A percentile compares a stretch with the other conserved stretches of the same genome.
phyloP scores from a whole-genome alignment of 495 filamentous ascomycete genomes.

The Aspergillus funiculosus region DNA sequence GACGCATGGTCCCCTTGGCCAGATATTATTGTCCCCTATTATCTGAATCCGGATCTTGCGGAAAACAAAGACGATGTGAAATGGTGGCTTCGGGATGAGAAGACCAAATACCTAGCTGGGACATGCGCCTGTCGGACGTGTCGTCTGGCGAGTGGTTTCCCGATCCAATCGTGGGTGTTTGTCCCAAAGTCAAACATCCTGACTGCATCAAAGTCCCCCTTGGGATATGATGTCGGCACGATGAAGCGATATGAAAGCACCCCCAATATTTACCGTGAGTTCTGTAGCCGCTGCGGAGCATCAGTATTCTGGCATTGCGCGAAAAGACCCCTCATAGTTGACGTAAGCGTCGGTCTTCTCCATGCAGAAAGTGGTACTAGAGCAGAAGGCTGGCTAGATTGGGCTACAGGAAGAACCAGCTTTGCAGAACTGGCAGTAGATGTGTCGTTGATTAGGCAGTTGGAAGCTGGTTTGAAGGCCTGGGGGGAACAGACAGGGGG shows the following conservation, averaged over 20 bases:
- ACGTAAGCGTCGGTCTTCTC: slow-evolving; percentile 60
- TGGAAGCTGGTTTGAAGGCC: slow-evolving; percentile 23
- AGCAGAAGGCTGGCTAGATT: slow-evolving; percentile 56
- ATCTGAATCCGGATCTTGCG: slow-evolving; percentile 28
- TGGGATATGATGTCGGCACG: slow-evolving; percentile 43
- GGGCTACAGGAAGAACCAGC: slow-evolving; percentile 53
- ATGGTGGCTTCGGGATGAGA: slow-evolving; percentile 47
- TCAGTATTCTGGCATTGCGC: slow-evolving; percentile 61
- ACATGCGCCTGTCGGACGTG: slow-evolving; percentile 62
- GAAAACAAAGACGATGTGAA: slow-evolving; percentile 40
- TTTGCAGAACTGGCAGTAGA: slow-evolving; percentile 55
- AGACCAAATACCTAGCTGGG: slow-evolving; percentile 55
- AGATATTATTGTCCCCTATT: slow-evolving; percentile 48
- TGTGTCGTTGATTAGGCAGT: slow-evolving; percentile 31
- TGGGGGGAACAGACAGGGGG: background rate
- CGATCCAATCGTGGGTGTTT: slow-evolving; percentile 65
- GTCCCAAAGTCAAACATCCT: slow-evolving; percentile 57
- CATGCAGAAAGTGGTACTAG: slow-evolving; percentile 46
- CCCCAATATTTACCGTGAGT: slow-evolving; percentile 51
- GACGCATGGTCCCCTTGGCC: slow-evolving; percentile 44
- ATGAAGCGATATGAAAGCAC: slow-evolving; percentile 52
- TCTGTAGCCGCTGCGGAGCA: slow-evolving; percentile 59
- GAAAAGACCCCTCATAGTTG: slow-evolving; percentile 52
- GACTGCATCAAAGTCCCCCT: slow-evolving; percentile 29
- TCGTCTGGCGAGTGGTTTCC: slow-evolving; percentile 56